Evolutionary conservation across 306 rosid genomes (phyloP).

Genomic region (Comarum palustre): DNA sequence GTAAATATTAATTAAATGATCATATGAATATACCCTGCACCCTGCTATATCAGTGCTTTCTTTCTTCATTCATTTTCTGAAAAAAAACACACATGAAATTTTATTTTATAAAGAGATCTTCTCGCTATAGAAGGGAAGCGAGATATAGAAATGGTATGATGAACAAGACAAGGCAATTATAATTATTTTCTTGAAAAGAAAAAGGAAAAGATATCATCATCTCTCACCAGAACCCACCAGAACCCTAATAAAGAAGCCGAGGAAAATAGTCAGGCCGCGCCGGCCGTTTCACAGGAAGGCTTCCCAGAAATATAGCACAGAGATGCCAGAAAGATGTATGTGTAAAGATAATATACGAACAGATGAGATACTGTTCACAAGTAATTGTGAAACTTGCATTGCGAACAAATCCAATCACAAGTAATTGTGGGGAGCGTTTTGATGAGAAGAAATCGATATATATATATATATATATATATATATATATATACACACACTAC

Average conservation of each 20-base stretch:
- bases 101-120: not conserved
- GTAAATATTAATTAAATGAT: not conserved
- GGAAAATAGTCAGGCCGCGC: not conserved
- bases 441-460: constrained; percentile 13
- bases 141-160: not conserved
- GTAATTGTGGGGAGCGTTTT: not conserved
- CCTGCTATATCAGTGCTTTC: not conserved
- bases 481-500: not conserved
- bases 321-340: not conserved
- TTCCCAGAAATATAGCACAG: not conserved
- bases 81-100: not conserved
- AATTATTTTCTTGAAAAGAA: not conserved
- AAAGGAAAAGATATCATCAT: not conserved
- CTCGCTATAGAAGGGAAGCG: not conserved
- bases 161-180: not conserved
- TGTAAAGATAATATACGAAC: not conserved
- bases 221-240: constrained; percentile 5
- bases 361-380: not conserved
- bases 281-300: not conserved
- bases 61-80: not conserved
- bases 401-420: too few species aligned
- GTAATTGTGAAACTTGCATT: not conserved
- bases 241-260: constrained; percentile 4
- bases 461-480: too few species aligned
- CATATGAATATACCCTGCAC: not conserved